phyloP scores from a whole-genome alignment of 2,329 filamentous ascomycete genomes.

The Exophiala sideris region DNA sequence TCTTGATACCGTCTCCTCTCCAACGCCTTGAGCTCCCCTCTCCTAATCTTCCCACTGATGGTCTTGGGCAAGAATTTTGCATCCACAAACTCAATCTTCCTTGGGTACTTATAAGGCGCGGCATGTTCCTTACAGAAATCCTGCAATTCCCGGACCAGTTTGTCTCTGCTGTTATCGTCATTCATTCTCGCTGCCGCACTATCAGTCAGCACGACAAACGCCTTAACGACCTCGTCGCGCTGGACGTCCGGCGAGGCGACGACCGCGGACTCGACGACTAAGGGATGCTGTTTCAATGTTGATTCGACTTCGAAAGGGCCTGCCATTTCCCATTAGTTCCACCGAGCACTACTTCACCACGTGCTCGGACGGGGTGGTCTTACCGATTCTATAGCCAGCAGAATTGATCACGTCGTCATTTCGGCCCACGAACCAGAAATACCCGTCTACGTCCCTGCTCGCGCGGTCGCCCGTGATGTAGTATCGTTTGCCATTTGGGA shows the following conservation, averaged over 20 bases:
- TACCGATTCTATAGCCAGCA: slow-evolving; percentile 38
- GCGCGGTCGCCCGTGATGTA: slow-evolving; percentile 40
- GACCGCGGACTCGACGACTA: slow-evolving; percentile 40
- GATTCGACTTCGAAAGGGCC: slow-evolving; percentile 44
- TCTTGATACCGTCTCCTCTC: slow-evolving; percentile 32
- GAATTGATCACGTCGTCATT: slow-evolving; percentile 42
- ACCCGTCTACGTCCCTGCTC: slow-evolving; percentile 33
- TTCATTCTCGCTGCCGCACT: slow-evolving; percentile 2
- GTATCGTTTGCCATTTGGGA: slow-evolving; percentile 26
- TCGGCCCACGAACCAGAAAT: slow-evolving; percentile 37
- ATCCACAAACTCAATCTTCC: slow-evolving; percentile 40
- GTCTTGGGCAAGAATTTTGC: slow-evolving; percentile 39
- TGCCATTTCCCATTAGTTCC: slow-evolving; percentile 4
- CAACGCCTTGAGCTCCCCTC: slow-evolving; percentile 37
- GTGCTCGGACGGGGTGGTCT: not conserved
- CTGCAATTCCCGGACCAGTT: slow-evolving; percentile 36
- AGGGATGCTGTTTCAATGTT: slow-evolving; percentile 39
- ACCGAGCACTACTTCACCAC: not conserved
- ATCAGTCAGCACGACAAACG: slow-evolving; percentile 38
- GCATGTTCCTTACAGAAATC: slow-evolving; percentile 41
- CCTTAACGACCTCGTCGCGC: slow-evolving; percentile 42
- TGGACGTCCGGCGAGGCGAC: slow-evolving; percentile 38
- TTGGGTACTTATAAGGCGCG: slow-evolving; percentile 43
- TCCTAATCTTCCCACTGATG: slow-evolving; percentile 37
- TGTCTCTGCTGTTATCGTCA: not conserved